Conservation (phyloP, 2,329 filamentous ascomycete genomes). For the Colletotrichum trifolii region DNA sequence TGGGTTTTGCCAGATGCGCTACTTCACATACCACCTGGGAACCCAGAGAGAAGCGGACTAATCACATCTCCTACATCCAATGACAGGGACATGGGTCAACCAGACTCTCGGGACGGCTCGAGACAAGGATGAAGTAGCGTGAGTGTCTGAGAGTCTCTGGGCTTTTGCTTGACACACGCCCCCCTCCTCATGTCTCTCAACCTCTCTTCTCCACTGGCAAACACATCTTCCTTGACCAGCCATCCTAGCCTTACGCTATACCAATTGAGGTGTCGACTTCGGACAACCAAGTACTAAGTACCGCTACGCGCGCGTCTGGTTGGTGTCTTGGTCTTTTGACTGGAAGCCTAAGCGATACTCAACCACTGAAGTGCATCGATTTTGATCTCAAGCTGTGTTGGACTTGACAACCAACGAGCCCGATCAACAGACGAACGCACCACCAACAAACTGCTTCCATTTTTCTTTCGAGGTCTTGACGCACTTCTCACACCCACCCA, state of each 20-base stretch:
- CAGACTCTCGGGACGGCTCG: constrained; percentile 16
- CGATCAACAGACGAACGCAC: constrained; percentile 18
- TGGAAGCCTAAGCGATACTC: constrained; percentile 25
- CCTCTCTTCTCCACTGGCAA: not conserved
- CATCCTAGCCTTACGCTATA: constrained; percentile 7
- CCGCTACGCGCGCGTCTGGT: constrained; percentile 26
- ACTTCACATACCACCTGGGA: constrained; percentile 16
- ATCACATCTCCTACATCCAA: not conserved
- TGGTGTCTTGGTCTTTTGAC: constrained; percentile 2
- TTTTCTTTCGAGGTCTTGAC: constrained; percentile 16
- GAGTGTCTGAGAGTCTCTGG: not conserved
- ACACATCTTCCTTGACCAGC: not conserved
- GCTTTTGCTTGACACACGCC: not conserved
- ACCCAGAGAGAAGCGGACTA: constrained; percentile 20
- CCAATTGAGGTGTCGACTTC: constrained; percentile 13
- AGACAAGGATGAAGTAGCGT: constrained; percentile 9
- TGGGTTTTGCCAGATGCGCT: constrained; percentile 15
- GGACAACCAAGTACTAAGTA: constrained; percentile 11
- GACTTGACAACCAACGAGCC: constrained; percentile 22
- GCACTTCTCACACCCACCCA: constrained; percentile 24
- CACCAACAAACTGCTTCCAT: constrained; percentile 7
- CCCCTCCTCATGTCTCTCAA: not conserved
- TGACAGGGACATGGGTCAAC: constrained; percentile 19
- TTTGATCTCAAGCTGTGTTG: not conserved
- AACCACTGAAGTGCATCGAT: constrained; percentile 21